These are phyloP conservation scores for Solanum lycopersicoides DNA, from an alignment of 257 asterid genomes.

Conservation along the genomic window DNA sequence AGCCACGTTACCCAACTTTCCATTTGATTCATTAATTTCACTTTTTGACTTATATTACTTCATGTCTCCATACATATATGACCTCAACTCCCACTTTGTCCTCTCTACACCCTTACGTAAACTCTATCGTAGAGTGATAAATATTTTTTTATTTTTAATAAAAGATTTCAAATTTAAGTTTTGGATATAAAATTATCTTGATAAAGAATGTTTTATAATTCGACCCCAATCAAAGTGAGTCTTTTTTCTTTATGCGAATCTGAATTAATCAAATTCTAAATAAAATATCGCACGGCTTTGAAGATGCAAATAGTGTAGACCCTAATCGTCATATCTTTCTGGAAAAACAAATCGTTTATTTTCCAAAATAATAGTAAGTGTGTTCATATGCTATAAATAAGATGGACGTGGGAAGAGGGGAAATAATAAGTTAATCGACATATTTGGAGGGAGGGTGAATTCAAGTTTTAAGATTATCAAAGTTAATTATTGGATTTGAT, in stretches of 20 bases:
- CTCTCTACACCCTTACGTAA: not conserved
- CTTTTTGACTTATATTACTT: not conserved
- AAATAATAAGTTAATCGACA: not conserved
- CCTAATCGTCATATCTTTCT: no score
- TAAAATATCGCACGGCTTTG: fast-evolving
- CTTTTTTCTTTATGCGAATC: no score
- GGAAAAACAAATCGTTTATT: not conserved
- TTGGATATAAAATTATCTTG: fast-evolving
- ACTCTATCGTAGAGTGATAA: no score
- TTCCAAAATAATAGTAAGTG: not conserved
- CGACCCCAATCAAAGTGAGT: no score
- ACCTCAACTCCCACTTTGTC: not conserved
- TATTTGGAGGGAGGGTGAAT: not conserved
- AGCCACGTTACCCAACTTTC: not conserved
- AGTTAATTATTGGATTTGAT: not conserved
- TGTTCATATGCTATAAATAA: not conserved
- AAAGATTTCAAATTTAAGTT: no score
- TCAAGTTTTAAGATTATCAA: no score
- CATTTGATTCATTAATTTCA: not conserved
- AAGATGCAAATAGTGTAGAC: no score
- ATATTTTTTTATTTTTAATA: fast-evolving
- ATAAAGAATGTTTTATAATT: no score
- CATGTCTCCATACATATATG: not conserved
- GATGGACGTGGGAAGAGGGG: not conserved
- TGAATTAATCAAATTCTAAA: no score